These are phyloP conservation scores for Paramecium biaurelia DNA, from an alignment of 73 alveolate species.

Conservation along the genomic window DNA sequence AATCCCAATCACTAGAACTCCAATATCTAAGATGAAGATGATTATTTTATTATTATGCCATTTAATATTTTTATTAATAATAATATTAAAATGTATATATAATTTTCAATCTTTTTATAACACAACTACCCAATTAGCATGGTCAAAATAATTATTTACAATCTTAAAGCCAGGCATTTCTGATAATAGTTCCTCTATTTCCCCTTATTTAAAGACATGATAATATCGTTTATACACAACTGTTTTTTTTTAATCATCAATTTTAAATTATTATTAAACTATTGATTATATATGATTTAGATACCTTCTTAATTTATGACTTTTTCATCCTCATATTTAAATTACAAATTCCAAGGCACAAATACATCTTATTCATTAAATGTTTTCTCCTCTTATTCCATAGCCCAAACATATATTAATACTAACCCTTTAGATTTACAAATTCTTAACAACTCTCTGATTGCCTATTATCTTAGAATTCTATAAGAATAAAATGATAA, in stretches of 20 bases:
- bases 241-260: constrained; percentile 83
- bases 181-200: constrained; percentile 86
- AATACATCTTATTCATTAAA: constrained; percentile 94
- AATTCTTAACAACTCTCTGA: constrained; percentile 85
- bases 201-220: constrained; percentile 97
- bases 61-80: not conserved
- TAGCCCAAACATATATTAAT: constrained; percentile 97
- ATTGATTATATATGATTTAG: constrained; percentile 47
- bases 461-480: constrained; percentile 86
- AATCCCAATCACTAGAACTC: constrained; percentile 43
- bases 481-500: not conserved
- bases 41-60: not conserved
- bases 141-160: constrained; percentile 90
- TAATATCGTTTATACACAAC: constrained; percentile 95
- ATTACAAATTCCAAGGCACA: constrained; percentile 98
- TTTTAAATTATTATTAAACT: constrained; percentile 22
- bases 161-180: constrained; percentile 72
- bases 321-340: constrained; percentile 83
- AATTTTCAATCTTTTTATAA: constrained; percentile 74
- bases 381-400: constrained; percentile 93
- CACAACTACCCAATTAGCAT: constrained; percentile 97
- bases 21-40: not conserved
- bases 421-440: constrained; percentile 81
- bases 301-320: constrained; percentile 69
- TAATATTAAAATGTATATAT: not conserved